Percentiles rank a stretch among this genome's conserved stretches.
Conservation (phyloP, 495 filamentous ascomycete genomes). For the Xylaria telfairii region DNA sequence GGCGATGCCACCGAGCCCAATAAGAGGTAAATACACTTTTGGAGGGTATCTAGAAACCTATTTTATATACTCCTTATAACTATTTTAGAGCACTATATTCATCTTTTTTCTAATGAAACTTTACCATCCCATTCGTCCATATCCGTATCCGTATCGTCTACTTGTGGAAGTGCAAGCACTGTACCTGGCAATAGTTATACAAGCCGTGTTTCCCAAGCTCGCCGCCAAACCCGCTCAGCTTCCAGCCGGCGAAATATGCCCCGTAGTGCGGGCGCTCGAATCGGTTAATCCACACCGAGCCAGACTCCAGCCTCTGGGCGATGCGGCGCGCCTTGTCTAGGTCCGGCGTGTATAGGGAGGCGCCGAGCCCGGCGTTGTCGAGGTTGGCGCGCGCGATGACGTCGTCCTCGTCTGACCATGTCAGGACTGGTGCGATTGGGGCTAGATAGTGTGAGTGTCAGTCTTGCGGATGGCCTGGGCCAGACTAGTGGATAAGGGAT, state of each 20-base stretch:
- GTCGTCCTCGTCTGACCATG: constrained; percentile 64
- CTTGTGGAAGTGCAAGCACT: constrained; percentile 53
- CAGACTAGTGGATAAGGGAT: too few species aligned
- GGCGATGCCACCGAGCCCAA: too few species aligned
- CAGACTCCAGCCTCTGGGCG: constrained; percentile 58
- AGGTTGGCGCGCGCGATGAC: constrained; percentile 64
- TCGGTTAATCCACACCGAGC: constrained; percentile 65
- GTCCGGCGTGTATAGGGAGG: constrained; percentile 63
- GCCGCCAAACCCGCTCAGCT: constrained; percentile 69
- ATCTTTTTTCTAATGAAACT: background rate
- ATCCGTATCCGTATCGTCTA: background rate
- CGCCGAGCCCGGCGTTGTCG: constrained; percentile 61
- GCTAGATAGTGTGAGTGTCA: constrained; percentile 32
- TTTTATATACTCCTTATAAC: too few species aligned
- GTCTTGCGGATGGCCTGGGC: background rate
- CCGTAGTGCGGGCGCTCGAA: constrained; percentile 56
- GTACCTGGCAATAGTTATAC: constrained; percentile 64
- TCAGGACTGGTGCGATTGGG: constrained; percentile 63
- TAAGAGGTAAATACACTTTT: too few species aligned
- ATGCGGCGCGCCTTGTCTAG: constrained; percentile 56
- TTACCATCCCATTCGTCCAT: background rate
- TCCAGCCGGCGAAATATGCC: constrained; percentile 67
- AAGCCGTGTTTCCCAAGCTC: constrained; percentile 67
- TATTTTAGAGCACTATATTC: background rate
- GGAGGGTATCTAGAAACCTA: too few species aligned